These are phyloP conservation scores for Coniochaeta ligniaria DNA, from an alignment of 2,329 filamentous ascomycete species.

Conservation along the genomic window DNA sequence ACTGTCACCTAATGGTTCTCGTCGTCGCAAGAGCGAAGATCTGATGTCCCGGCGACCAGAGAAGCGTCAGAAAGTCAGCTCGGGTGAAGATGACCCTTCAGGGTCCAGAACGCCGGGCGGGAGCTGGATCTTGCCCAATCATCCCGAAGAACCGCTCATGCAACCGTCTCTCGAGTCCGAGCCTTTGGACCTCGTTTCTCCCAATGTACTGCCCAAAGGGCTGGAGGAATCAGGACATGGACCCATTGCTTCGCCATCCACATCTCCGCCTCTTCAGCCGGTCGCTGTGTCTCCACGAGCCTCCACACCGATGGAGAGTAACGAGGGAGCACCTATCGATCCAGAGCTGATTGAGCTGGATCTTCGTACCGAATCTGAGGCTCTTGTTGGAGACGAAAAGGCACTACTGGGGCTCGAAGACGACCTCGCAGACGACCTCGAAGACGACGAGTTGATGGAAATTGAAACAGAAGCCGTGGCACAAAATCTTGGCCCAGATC, in stretches of 20 bases:
- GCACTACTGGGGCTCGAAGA: neutral
- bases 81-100: neutral
- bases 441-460: neutral
- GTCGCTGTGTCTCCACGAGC: neutral
- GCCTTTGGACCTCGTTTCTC: neutral
- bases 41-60: neutral
- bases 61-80: neutral
- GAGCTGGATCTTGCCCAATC: neutral
- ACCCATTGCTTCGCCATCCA: neutral
- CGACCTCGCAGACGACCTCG: too few relatives aligned
- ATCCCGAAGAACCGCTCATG: neutral
- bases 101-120: neutral
- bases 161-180: neutral
- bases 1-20: neutral
- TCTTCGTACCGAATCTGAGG: neutral
- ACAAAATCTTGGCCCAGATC: neutral
- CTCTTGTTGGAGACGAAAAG: neutral
- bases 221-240: neutral
- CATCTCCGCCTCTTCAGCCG: neutral
- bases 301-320: neutral
- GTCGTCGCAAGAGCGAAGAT: neutral
- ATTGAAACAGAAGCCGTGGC: neutral
- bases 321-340: neutral
- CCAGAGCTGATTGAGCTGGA: neutral
- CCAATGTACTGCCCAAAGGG: neutral